A percentile compares a stretch with the other conserved stretches of the same genome.
Conservation (phyloP, 805 yeast species). For the Candida ipomoeae region DNA sequence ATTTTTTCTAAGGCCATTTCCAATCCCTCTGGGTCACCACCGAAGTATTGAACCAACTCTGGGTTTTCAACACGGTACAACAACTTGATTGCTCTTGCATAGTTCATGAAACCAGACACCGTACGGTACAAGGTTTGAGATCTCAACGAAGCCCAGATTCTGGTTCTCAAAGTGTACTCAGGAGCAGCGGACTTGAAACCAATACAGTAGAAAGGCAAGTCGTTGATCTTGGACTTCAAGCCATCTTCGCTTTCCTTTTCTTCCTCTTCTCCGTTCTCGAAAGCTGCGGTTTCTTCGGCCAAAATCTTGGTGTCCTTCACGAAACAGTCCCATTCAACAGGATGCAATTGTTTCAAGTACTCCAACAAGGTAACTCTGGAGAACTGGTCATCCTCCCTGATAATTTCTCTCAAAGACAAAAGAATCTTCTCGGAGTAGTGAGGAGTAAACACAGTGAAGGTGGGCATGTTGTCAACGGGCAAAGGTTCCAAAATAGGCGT, state of each 20-base stretch:
- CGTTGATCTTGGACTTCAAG: constrained; percentile 73
- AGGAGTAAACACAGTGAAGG: constrained; percentile 89
- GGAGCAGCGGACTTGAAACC: constrained; percentile 48
- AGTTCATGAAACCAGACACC: constrained; percentile 45
- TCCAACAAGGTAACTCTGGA: constrained; percentile 53
- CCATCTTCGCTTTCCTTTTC: constrained; percentile 52
- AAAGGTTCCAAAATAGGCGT: constrained; percentile 98
- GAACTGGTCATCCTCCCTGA: constrained; percentile 64
- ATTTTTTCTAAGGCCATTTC: constrained; percentile 86
- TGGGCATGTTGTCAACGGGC: constrained; percentile 99
- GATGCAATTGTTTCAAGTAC: constrained; percentile 52
- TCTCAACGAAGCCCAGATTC: constrained; percentile 47
- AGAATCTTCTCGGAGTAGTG: constrained; percentile 83
- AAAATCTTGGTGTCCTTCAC: constrained; percentile 53
- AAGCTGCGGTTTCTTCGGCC: constrained; percentile 70
- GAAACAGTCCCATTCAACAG: constrained; percentile 54
- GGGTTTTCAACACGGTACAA: constrained; percentile 47
- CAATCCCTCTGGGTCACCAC: constrained; percentile 95
- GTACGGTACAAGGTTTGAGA: constrained; percentile 46
- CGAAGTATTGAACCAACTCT: constrained; percentile 89
- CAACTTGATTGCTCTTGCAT: constrained; percentile 44
- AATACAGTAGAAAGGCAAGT: constrained; percentile 44
- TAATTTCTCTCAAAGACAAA: constrained; percentile 70
- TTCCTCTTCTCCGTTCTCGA: constrained; percentile 49
- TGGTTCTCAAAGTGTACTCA: constrained; percentile 43